These are phyloP conservation scores for Stemphylium lycopersici DNA, from an alignment of 2,329 filamentous ascomycete genomes.

Conservation along the genomic window DNA sequence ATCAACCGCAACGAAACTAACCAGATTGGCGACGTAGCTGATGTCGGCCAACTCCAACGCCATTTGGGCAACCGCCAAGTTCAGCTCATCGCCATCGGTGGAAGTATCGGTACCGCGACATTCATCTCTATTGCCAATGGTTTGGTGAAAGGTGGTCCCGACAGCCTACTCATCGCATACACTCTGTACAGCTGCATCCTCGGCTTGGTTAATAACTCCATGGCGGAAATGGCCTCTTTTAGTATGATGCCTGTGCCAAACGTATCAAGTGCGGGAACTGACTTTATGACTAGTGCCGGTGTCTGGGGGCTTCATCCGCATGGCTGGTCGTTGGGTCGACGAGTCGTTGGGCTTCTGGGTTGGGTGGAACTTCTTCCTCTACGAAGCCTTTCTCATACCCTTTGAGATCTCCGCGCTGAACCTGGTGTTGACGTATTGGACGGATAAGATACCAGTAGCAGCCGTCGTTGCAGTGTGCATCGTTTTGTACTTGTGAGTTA, in stretches of 20 bases:
- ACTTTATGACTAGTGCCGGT: constrained; percentile 55
- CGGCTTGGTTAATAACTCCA: constrained; percentile 67
- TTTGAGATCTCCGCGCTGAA: constrained; percentile 57
- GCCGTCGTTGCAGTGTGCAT: constrained; percentile 51
- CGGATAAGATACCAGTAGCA: constrained; percentile 51
- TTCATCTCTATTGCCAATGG: too few species aligned
- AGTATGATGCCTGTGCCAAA: constrained; percentile 25
- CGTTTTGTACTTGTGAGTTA: constrained; percentile 38
- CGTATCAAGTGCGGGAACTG: too few species aligned
- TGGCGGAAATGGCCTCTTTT: constrained; percentile 68
- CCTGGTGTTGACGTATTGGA: constrained; percentile 50
- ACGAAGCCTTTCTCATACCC: constrained; percentile 57
- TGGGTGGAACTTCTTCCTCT: constrained; percentile 59
- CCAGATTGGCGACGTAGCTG: too few species aligned
- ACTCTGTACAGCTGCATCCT: constrained; percentile 61
- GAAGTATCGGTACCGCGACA: too few species aligned
- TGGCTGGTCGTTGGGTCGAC: constrained; percentile 69
- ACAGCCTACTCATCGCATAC: constrained; percentile 64
- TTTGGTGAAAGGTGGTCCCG: constrained; percentile 52
- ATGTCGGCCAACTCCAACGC: too few species aligned
- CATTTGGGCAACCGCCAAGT: too few species aligned
- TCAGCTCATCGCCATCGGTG: too few species aligned
- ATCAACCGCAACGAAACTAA: constrained; percentile 48
- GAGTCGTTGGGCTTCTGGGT: constrained; percentile 65
- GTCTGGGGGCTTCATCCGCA: constrained; percentile 66